phyloP scores from a whole-genome alignment of 2,329 filamentous ascomycete species.

The Botrytis cinerea region DNA sequence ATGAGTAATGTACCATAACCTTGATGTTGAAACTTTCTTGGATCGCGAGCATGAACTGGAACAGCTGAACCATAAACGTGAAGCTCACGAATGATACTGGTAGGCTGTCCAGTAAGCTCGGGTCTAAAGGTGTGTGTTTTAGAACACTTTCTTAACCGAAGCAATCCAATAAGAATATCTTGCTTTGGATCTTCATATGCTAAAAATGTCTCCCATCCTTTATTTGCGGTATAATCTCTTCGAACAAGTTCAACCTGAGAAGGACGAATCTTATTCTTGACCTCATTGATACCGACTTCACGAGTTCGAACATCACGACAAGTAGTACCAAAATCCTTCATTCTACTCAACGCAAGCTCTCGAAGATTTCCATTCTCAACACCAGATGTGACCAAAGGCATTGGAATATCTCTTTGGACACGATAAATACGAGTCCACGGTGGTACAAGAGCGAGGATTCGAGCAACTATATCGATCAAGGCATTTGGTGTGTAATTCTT shows the following conservation, averaged over 20 bases:
- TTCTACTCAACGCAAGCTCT: slow-evolving; percentile 89
- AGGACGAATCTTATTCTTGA: slow-evolving; percentile 97
- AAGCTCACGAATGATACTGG: slow-evolving; percentile 87
- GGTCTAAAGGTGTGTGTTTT: slow-evolving; percentile 88
- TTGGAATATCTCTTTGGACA: slow-evolving; percentile 98
- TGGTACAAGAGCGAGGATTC: slow-evolving; percentile 92
- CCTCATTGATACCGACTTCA: slow-evolving; percentile 97
- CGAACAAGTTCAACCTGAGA: slow-evolving; percentile 95
- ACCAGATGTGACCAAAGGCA: slow-evolving; percentile 97
- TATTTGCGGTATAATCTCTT: slow-evolving; percentile 91
- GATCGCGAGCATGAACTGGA: slow-evolving; percentile 93
- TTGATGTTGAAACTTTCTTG: slow-evolving; percentile 97
- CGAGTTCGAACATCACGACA: slow-evolving; percentile 95
- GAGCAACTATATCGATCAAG: slow-evolving; percentile 89
- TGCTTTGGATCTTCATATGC: slow-evolving; percentile 98
- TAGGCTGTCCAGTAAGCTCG: slow-evolving; percentile 82
- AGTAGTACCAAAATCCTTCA: slow-evolving; percentile 98
- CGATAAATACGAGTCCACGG: slow-evolving; percentile 99
- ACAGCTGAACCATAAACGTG: slow-evolving; percentile 97
- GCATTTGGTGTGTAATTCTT: slow-evolving; percentile 99
- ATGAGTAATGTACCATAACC: slow-evolving; percentile 94
- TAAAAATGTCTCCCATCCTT: slow-evolving; percentile 97
- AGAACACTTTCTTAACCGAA: slow-evolving; percentile 88
- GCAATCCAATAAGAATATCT: slow-evolving; percentile 89
- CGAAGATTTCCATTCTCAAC: slow-evolving; percentile 97